Conservation (phyloP, 1,284 basidiomycete genomes). For the Clitocybe nebularis region DNA sequence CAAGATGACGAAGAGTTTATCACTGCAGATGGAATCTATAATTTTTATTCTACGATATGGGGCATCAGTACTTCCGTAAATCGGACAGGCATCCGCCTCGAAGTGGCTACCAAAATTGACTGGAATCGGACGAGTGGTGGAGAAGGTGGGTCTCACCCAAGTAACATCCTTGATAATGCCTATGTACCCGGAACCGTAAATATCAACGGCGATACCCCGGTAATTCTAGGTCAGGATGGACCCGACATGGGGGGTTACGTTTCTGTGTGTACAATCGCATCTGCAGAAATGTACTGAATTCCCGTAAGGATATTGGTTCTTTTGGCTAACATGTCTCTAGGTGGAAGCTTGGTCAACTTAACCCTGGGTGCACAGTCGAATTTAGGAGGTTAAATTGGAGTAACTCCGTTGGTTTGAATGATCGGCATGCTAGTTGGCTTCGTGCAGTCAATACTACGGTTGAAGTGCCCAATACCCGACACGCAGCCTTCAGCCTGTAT, state of each 20-base stretch:
- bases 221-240: constrained; percentile 60
- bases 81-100: constrained; percentile 54
- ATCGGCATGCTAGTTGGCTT: not conserved
- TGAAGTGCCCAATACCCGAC: not conserved
- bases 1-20: constrained; percentile 61
- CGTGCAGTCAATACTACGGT: not conserved
- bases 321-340: constrained; percentile 21
- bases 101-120: constrained; percentile 41
- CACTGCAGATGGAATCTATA: constrained; percentile 39
- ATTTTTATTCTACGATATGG: constrained; percentile 51
- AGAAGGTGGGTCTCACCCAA: constrained; percentile 70
- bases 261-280: constrained; percentile 51
- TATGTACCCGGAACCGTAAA: constrained; percentile 61
- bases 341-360: constrained; percentile 64
- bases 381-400: constrained; percentile 47
- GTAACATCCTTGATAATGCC: constrained; percentile 68
- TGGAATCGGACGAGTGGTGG: constrained; percentile 65
- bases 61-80: constrained; percentile 55
- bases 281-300: constrained; percentile 45
- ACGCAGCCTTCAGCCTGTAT: not conserved
- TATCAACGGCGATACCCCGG: constrained; percentile 71
- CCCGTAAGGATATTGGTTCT: not conserved
- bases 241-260: constrained; percentile 66
- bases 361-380: constrained; percentile 45
- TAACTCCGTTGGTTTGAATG: constrained; percentile 20